These are phyloP conservation scores for Cinnamomum micranthum DNA, from an alignment of 164 flowering plant genomes.

Conservation along the genomic window DNA sequence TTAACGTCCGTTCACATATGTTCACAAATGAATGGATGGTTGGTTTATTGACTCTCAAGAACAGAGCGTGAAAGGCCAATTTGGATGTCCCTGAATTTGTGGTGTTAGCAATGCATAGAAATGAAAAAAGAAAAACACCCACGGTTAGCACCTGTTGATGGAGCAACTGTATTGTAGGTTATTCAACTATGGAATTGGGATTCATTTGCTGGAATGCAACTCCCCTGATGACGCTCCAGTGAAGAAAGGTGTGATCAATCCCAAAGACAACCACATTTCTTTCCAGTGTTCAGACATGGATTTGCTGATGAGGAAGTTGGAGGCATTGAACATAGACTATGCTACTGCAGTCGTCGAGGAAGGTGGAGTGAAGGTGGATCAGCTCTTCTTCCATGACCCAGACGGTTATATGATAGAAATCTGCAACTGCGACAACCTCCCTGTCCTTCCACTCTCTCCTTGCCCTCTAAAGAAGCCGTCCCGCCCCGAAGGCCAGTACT, in stretches of 20 bases:
- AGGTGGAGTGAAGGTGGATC: conserved; percentile 55
- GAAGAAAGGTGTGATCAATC: conserved; percentile 45
- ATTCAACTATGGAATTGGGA: conserved; percentile 64
- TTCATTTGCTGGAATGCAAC: conserved; percentile 58
- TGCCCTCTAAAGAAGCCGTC: conserved; percentile 8
- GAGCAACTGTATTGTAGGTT: conserved; percentile 31
- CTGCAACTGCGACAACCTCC: conserved; percentile 78
- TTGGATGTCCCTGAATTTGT: background rate
- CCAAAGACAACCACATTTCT: conserved; percentile 75
- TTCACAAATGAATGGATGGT: too few species aligned
- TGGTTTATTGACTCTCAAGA: too few species aligned
- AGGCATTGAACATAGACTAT: conserved; percentile 55
- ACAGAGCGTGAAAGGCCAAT: background rate
- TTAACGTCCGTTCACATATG: too few species aligned
- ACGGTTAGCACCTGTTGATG: background rate
- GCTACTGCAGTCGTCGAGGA: conserved; percentile 64
- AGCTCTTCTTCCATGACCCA: conserved; percentile 84
- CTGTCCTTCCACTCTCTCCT: conserved; percentile 33
- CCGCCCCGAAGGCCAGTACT: background rate
- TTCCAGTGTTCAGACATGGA: conserved; percentile 60
- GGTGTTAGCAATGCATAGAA: background rate
- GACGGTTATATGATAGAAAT: conserved; percentile 84
- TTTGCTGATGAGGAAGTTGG: conserved; percentile 43
- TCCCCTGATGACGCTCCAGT: conserved; percentile 11
- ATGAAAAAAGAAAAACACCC: background rate